Conservation (phyloP, 192 early-diverging fungal species). For the Rhizophagus prolifer region DNA sequence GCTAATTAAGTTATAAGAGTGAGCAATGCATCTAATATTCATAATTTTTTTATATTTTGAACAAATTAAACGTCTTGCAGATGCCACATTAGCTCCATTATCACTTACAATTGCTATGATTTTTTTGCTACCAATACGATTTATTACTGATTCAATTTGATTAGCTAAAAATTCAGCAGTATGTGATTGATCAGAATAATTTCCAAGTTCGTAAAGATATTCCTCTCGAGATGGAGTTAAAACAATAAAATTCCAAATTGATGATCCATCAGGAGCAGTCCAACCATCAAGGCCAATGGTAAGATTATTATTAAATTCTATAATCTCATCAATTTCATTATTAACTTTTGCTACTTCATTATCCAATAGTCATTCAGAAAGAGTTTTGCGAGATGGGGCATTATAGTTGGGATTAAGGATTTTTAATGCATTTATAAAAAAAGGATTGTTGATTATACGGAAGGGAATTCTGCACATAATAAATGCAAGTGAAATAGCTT, state of each 20-base stretch:
- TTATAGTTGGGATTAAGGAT: background rate
- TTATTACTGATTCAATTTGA: background rate
- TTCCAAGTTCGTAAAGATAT: background rate
- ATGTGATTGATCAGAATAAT: background rate
- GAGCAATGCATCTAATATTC: background rate
- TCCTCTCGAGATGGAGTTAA: background rate
- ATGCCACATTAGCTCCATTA: background rate
- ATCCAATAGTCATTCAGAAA: background rate
- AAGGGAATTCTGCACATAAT: background rate
- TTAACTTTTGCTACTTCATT: background rate
- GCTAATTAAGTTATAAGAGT: background rate
- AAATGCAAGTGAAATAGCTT: slow-evolving; percentile 2
- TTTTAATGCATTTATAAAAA: background rate
- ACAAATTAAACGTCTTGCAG: background rate
- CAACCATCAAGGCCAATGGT: background rate
- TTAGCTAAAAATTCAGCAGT: background rate
- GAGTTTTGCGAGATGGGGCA: no score
- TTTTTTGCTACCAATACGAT: background rate
- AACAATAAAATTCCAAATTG: slow-evolving; percentile 8
- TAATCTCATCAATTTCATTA: background rate
- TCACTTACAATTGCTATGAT: background rate
- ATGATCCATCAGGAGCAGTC: background rate
- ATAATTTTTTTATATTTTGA: slow-evolving; percentile 7
- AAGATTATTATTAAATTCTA: background rate
- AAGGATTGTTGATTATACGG: background rate